Conservation (phyloP, 2,329 filamentous ascomycete genomes). For the Neurospora crassa region DNA sequence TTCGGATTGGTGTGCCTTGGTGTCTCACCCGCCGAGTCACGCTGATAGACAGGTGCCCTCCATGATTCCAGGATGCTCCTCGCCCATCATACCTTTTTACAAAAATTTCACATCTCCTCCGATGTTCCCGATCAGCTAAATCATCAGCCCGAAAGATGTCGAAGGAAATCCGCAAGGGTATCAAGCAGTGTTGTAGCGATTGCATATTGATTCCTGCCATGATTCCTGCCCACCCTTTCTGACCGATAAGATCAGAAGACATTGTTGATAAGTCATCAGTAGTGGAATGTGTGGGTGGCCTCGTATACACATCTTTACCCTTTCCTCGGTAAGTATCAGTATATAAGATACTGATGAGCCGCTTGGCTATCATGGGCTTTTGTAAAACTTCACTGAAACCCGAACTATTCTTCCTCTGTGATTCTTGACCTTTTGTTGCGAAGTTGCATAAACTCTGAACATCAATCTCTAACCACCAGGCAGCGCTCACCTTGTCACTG, state of each 20-base stretch:
- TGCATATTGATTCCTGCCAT: neutral
- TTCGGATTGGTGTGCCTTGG: conserved; percentile 20
- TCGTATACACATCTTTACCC: neutral
- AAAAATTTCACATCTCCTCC: conserved; percentile 4
- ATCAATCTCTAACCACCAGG: neutral
- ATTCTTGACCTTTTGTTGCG: neutral
- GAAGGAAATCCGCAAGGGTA: neutral
- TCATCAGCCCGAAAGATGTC: neutral
- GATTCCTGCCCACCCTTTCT: neutral
- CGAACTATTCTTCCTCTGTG: neutral
- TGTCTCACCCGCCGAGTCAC: conserved; percentile 27
- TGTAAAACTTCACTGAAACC: neutral
- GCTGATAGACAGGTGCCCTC: conserved; percentile 17
- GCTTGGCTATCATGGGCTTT: neutral
- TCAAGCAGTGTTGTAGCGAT: neutral
- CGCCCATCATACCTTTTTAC: neutral
- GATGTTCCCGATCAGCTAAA: conserved; percentile 14
- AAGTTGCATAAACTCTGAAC: neutral
- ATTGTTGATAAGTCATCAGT: neutral
- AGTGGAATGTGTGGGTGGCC: neutral
- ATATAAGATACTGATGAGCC: neutral
- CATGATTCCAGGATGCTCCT: conserved; percentile 7
- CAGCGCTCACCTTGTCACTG: neutral
- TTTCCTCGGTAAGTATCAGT: neutral
- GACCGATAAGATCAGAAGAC: neutral